These are phyloP conservation scores for Sporothrix pseudoabietina DNA, from an alignment of 2,329 filamentous ascomycete genomes.

Conservation along the genomic window DNA sequence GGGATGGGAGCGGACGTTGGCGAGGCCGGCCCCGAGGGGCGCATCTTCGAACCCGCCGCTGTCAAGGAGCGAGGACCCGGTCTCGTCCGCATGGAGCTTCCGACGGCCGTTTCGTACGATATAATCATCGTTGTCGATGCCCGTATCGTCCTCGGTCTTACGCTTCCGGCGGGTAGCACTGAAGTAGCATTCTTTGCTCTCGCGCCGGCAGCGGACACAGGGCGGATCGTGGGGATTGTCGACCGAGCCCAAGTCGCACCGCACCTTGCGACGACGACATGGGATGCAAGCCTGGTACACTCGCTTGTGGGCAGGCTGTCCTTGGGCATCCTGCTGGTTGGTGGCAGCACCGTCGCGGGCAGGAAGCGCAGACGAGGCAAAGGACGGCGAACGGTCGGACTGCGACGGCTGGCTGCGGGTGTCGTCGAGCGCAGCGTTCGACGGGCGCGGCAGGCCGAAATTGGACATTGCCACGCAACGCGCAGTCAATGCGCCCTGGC, in stretches of 20 bases:
- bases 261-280: constrained; percentile 63
- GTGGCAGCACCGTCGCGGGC: constrained; percentile 30
- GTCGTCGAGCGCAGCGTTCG: constrained; percentile 28
- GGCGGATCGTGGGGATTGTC: constrained; percentile 94
- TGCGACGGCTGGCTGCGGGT: constrained; percentile 28
- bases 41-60: constrained; percentile 53
- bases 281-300: constrained; percentile 67
- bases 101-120: constrained; percentile 74
- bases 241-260: constrained; percentile 70
- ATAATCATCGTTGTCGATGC: constrained; percentile 61
- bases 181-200: constrained; percentile 97
- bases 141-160: constrained; percentile 65
- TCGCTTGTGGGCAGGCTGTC: constrained; percentile 51
- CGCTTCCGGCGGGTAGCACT: constrained; percentile 91
- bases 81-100: constrained; percentile 56
- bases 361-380: constrained; percentile 31
- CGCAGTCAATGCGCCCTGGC: constrained; percentile 3
- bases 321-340: constrained; percentile 27
- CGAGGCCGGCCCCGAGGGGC: constrained; percentile 68
- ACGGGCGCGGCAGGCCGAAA: constrained; percentile 34
- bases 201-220: constrained; percentile 88
- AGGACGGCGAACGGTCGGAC: constrained; percentile 30
- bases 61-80: constrained; percentile 42
- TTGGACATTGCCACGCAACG: constrained; percentile 37
- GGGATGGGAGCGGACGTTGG: constrained; percentile 65